A percentile compares a stretch with the other conserved stretches of the same genome.
These are phyloP conservation scores for Kalanchoe fedtschenkoi DNA, from an alignment of 164 flowering plant genomes.

Conservation along the genomic window DNA sequence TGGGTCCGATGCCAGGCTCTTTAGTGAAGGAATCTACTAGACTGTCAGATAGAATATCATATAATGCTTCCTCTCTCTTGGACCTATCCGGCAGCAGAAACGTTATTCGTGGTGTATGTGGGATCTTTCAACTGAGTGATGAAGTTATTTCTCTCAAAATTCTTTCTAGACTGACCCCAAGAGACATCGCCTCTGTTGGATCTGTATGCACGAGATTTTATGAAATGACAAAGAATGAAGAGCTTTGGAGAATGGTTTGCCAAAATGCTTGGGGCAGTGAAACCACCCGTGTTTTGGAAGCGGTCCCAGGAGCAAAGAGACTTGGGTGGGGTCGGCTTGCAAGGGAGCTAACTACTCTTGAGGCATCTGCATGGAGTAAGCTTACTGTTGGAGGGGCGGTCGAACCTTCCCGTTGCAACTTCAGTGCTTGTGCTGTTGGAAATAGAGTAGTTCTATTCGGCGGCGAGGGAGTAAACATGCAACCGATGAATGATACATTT, in stretches of 20 bases:
- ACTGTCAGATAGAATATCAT: constrained; percentile 31
- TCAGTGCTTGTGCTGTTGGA: constrained; percentile 93
- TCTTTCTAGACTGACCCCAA: constrained; percentile 61
- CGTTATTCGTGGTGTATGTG: constrained; percentile 50
- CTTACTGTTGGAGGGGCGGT: constrained; percentile 82
- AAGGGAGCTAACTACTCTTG: constrained; percentile 85
- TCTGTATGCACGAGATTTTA: constrained; percentile 64
- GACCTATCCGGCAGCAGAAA: constrained; percentile 33
- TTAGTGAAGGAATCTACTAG: constrained; percentile 36
- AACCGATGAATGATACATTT: constrained; percentile 94
- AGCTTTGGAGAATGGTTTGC: constrained; percentile 91
- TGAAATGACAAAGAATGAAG: constrained; percentile 67
- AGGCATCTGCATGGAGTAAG: constrained; percentile 88
- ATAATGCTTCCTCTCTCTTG: constrained; percentile 30
- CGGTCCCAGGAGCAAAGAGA: constrained; percentile 78
- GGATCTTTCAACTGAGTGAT: constrained; percentile 65
- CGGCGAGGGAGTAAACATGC: constrained; percentile 95
- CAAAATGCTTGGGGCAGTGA: constrained; percentile 95
- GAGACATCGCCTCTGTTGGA: constrained; percentile 85
- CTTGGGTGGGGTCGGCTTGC: constrained; percentile 84
- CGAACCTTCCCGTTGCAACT: constrained; percentile 88
- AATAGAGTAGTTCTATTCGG: constrained; percentile 89
- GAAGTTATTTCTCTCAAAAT: constrained; percentile 68
- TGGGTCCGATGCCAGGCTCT: constrained; percentile 61
- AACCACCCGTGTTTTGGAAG: constrained; percentile 71